Conservation (phyloP, 345 rosid species). For the Bruguiera parviflora region DNA sequence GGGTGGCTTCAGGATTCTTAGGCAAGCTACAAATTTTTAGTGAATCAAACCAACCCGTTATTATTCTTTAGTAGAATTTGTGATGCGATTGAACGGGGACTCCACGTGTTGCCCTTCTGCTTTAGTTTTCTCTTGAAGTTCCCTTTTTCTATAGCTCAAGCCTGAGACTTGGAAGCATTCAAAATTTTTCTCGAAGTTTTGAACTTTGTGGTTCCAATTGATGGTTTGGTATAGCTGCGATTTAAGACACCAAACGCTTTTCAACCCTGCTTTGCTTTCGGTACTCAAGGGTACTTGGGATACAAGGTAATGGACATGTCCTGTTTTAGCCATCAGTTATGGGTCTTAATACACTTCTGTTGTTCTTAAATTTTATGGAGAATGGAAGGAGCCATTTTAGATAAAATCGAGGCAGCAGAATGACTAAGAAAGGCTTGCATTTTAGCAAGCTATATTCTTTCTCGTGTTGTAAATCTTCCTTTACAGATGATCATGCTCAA, state of each 20-base stretch:
- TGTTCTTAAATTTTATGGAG: background rate
- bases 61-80: background rate
- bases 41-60: no score
- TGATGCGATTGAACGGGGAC: slow-evolving; percentile 4
- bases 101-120: background rate
- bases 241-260: background rate
- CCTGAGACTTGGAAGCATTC: slow-evolving; percentile 14
- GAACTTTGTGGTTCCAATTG: slow-evolving; percentile 3
- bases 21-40: background rate
- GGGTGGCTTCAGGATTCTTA: background rate
- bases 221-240: background rate
- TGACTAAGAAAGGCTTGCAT: slow-evolving; percentile 39
- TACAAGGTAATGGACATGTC: background rate
- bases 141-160: slow-evolving; percentile 4
- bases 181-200: slow-evolving; percentile 17
- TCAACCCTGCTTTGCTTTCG: background rate
- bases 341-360: slow-evolving; percentile 1
- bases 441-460: slow-evolving; percentile 65
- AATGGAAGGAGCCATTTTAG: slow-evolving; percentile 10
- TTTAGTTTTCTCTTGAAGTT: background rate
- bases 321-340: background rate
- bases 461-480: slow-evolving; percentile 42
- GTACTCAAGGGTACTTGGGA: slow-evolving; percentile 2
- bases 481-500: slow-evolving; percentile 46
- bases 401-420: slow-evolving; percentile 16